Base-by-base conservation (phyloP, 2,329 filamentous ascomycete genomes). In the Rugonectria rugulosa region DNA sequence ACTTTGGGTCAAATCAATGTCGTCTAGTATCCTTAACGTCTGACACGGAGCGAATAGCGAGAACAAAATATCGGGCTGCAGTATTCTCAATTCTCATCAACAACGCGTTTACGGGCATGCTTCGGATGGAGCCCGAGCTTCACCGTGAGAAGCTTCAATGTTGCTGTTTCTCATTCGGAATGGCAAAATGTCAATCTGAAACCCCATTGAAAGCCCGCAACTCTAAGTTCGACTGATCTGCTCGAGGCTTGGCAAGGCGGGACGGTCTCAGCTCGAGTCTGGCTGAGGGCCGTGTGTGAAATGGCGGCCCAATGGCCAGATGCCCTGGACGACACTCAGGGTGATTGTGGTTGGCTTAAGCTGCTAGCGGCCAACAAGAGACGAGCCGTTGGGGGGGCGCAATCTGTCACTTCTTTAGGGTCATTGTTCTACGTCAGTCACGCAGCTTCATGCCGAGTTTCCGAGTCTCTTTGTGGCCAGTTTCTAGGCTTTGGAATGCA, bases 171-270 rank as follows among this genome's bases (percentile, higher is more conserved):
- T 27, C 23, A 34, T 43, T 19, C 9, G 8, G 20, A 11, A 34
- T 40, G 36, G 23, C 41, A 43, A 12, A 15, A 14, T 26, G 40
- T 42, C 31, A 26, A 52, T 52, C 48, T 14, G 21, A 32, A 2
- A 19, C 31, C 10, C 40, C 23, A 43, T 50, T 44, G 24, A 42
- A 42, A n/a, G 14, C 14, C 17, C 14, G 20, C 12, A 41, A 15
- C 17, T 49, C 15, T 17, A 14, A 17, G 36, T 45, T 24, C 45
- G 19, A 21, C 19, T 44, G 56, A 24, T 29, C 23, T 32, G 29
- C 41, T 32, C 29, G 44, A 57, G 45, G 44, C 47, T 17, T 42
- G 45, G 45, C 36, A 23, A 40, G 45, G 47, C 27, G 43, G 34
- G 27, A 5, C 32, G 27, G 48, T 44, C 36, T 45, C 40, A 43